Evolutionary conservation across 164 flowering plant species (phyloP).

Genomic region (Kingdonia uniflora): DNA sequence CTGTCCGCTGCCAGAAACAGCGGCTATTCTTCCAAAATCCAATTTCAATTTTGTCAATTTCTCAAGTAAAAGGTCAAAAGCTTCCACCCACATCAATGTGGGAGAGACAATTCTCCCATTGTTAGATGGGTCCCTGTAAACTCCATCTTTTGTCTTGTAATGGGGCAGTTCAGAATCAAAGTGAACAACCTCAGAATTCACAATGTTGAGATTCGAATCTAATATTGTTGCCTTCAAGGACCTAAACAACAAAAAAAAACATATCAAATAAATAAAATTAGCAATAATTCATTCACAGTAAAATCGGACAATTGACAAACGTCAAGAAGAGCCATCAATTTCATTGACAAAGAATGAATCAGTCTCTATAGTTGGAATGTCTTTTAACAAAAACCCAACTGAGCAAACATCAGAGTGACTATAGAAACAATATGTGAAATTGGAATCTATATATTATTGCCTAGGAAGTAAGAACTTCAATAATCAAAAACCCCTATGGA

Average conservation of each 20-base stretch:
- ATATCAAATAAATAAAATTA: too few relatives aligned
- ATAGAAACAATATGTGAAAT: too few relatives aligned
- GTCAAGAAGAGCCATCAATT: too few relatives aligned
- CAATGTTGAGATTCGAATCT: constrained; percentile 63
- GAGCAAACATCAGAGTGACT: too few relatives aligned
- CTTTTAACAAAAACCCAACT: too few relatives aligned
- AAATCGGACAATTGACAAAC: too few relatives aligned
- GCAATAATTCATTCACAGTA: too few relatives aligned
- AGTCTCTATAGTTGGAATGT: too few relatives aligned
- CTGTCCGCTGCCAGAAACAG: constrained; percentile 95
- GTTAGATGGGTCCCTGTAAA: constrained; percentile 50
- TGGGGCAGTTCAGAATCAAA: constrained; percentile 86
- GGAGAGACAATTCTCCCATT: constrained; percentile 92
- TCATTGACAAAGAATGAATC: too few relatives aligned
- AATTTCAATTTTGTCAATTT: constrained; percentile 43
- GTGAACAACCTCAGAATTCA: constrained; percentile 51
- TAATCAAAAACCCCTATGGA: too few relatives aligned
- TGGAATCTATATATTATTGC: too few relatives aligned
- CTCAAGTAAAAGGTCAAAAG: constrained; percentile 63
- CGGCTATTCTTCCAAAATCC: constrained; percentile 60
- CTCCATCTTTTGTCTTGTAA: constrained; percentile 88
- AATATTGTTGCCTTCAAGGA: constrained; percentile 89
- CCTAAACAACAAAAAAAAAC: constrained; percentile 26
- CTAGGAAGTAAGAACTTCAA: too few relatives aligned
- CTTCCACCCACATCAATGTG: constrained; percentile 94